These are phyloP conservation scores for Hsuehochloa calcarea DNA, from an alignment of 176 grass and related monocot genomes.

Conservation along the genomic window DNA sequence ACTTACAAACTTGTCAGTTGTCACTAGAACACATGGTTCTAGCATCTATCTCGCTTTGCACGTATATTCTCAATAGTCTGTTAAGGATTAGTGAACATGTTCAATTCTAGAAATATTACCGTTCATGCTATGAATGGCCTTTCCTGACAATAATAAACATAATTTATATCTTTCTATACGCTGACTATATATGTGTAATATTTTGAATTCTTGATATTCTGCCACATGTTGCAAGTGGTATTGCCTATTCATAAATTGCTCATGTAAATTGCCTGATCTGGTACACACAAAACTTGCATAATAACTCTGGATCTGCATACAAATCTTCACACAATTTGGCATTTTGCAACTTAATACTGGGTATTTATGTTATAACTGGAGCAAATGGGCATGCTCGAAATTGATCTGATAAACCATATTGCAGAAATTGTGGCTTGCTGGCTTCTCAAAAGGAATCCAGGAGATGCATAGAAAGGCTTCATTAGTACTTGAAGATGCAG, in stretches of 20 bases:
- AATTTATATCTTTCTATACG: not conserved
- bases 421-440: constrained; percentile 99
- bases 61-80: not conserved
- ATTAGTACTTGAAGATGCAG: constrained; percentile 97
- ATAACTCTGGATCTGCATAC: constrained; percentile 2
- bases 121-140: not conserved
- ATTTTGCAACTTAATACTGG: constrained; percentile 21
- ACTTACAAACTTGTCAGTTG: not conserved
- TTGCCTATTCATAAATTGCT: not conserved
- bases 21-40: not conserved
- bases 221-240: not conserved
- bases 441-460: constrained; percentile 98
- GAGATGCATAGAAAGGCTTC: constrained; percentile 99
- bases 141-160: constrained; percentile 12
- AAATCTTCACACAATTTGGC: not conserved
- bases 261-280: constrained; percentile 11
- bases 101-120: constrained; percentile 2
- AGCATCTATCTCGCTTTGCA: not conserved
- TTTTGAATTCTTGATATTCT: not conserved
- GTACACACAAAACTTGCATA: not conserved
- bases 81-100: constrained; percentile 1
- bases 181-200: not conserved
- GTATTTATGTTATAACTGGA: constrained; percentile 8
- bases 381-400: constrained; percentile 21
- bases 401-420: constrained; percentile 32